Evolutionary conservation across 2,329 filamentous ascomycete species (phyloP).

Genomic region (Monilinia aucupariae): DNA sequence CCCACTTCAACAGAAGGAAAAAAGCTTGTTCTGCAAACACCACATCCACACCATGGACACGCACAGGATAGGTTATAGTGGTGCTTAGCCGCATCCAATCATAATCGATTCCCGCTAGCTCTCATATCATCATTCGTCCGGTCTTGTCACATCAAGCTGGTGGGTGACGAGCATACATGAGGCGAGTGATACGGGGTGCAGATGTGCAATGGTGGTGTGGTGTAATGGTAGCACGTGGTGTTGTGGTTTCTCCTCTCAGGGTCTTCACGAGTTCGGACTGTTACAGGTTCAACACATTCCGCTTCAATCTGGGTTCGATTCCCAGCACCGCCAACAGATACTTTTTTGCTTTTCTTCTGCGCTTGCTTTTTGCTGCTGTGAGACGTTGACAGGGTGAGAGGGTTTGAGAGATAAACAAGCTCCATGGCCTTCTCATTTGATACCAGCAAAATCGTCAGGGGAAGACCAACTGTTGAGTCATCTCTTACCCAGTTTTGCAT

Average conservation of each 20-base stretch:
- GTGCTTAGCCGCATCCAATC: fast-evolving
- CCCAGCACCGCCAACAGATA: conserved; percentile 15
- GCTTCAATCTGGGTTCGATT: conserved; percentile 18
- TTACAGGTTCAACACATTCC: background rate
- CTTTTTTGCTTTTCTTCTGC: background rate
- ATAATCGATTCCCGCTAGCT: background rate
- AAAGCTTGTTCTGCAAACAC: too few relatives aligned
- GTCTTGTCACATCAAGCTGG: background rate
- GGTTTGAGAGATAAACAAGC: background rate
- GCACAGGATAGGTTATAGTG: too few relatives aligned
- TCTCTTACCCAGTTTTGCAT: too few relatives aligned
- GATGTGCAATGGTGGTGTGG: conserved; percentile 5
- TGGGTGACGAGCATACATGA: background rate
- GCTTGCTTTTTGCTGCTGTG: background rate
- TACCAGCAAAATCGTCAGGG: too few relatives aligned
- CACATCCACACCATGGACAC: too few relatives aligned
- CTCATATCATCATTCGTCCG: background rate
- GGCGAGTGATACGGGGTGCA: fast-evolving
- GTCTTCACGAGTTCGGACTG: background rate
- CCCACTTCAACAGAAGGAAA: background rate
- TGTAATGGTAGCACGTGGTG: conserved; percentile 18
- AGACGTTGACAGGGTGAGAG: too few relatives aligned
- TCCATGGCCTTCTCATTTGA: background rate
- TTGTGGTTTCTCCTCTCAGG: conserved; percentile 14
- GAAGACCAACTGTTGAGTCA: too few relatives aligned